phyloP scores from a whole-genome alignment of 1,284 basidiomycete genomes.

The Marasmius tenuissimus region DNA sequence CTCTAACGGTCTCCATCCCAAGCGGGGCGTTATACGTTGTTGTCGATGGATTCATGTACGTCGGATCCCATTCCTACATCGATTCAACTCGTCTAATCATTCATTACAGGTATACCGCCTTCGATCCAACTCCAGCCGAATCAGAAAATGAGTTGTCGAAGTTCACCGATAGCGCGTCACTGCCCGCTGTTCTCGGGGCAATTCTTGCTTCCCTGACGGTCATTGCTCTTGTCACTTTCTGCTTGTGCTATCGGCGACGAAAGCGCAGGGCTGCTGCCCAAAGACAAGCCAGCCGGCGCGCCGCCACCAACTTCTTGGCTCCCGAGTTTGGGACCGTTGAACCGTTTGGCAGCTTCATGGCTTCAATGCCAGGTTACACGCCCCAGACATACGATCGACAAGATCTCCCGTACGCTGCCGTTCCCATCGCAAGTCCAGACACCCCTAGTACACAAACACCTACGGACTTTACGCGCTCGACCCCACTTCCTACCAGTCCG shows the following conservation, averaged over 20 bases:
- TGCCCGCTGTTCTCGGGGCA: no score
- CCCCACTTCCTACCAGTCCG: neutral
- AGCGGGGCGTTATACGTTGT: conserved; percentile 1
- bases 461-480: neutral
- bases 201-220: neutral
- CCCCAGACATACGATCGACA: neutral
- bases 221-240: neutral
- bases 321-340: neutral
- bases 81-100: no score
- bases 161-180: no score
- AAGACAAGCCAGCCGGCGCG: neutral
- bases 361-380: neutral
- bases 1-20: conserved; percentile 3
- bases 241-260: neutral
- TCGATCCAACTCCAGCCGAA: no score
- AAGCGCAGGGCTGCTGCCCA: neutral
- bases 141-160: no score
- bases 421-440: no score
- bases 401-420: no score
- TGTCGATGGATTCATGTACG: conserved; percentile 5
- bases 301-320: neutral
- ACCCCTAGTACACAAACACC: no score
- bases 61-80: neutral
- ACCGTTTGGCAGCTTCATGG: neutral
- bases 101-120: no score